Evolutionary conservation across 768 basidiomycete genomes (phyloP).

Genomic region (Ramaria rubella): DNA sequence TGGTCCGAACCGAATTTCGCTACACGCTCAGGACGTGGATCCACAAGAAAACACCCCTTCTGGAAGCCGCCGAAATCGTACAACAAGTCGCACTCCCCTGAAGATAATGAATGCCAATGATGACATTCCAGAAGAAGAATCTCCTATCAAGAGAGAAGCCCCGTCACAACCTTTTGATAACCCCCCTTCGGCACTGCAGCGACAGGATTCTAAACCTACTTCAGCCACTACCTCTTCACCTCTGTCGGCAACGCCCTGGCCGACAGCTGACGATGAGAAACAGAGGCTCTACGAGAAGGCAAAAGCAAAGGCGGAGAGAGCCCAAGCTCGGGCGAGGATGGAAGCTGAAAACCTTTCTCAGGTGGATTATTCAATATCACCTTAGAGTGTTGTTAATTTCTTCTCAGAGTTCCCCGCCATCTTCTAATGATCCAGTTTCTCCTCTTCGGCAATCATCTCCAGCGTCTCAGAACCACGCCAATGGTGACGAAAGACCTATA

Average conservation of each 20-base stretch:
- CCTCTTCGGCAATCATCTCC: constrained; percentile 8
- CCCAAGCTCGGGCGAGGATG: not conserved
- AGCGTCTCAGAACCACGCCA: constrained; percentile 13
- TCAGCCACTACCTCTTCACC: constrained; percentile 2
- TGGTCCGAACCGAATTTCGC: not conserved
- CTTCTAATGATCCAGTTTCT: constrained; percentile 11
- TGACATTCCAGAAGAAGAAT: constrained; percentile 8
- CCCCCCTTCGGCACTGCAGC: not conserved
- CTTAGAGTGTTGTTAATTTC: not conserved
- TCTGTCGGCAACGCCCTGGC: constrained; percentile 37
- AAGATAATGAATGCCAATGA: constrained; percentile 3
- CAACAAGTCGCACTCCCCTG: not conserved
- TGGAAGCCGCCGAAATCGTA: not conserved
- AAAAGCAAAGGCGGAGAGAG: constrained; percentile 48
- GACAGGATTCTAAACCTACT: not conserved
- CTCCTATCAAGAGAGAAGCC: not conserved
- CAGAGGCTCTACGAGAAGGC: constrained; percentile 61
- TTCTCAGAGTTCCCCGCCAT: constrained; percentile 16
- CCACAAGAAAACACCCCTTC: not conserved
- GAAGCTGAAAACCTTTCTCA: not conserved
- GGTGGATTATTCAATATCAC: not conserved
- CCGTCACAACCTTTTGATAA: not conserved
- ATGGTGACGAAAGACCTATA: constrained; percentile 3
- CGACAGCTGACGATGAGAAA: constrained; percentile 73
- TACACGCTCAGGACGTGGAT: not conserved